These are phyloP conservation scores for Tagetes erecta DNA, from an alignment of 129 eudicot species.

Conservation along the genomic window DNA sequence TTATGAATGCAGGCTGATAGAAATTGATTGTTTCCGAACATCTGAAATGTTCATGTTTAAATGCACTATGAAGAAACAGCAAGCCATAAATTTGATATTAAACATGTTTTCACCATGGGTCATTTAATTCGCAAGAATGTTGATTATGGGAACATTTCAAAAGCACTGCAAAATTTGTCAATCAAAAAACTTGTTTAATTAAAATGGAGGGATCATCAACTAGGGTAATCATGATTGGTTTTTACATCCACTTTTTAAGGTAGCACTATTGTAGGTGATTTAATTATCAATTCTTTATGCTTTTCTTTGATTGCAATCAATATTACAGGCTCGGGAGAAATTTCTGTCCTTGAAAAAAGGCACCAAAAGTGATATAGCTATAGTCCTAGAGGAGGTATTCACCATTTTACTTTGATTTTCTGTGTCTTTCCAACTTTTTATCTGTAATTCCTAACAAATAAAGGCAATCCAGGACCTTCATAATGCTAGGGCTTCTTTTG, in stretches of 20 bases:
- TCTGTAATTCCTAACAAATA: constrained; percentile 18
- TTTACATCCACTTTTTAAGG: background rate
- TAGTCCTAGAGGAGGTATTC: constrained; percentile 88
- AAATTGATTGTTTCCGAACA: background rate
- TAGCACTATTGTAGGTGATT: background rate
- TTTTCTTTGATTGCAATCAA: constrained; percentile 13
- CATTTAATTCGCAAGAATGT: background rate
- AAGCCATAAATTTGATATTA: background rate
- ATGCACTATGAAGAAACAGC: background rate
- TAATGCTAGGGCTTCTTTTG: constrained; percentile 88
- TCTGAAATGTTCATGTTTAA: constrained; percentile 2
- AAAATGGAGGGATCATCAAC: background rate
- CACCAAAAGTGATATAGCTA: constrained; percentile 82
- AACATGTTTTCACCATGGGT: background rate
- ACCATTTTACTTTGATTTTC: background rate
- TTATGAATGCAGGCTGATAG: background rate
- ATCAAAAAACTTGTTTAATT: background rate
- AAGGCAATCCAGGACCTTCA: constrained; percentile 76
- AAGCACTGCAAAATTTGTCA: background rate
- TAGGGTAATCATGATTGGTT: background rate
- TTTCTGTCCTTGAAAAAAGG: constrained; percentile 88
- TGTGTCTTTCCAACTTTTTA: background rate
- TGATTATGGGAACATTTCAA: background rate
- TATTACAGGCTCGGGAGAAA: constrained; percentile 89
- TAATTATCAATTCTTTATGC: background rate